These are phyloP conservation scores for Suillus weaverae DNA, from an alignment of 768 basidiomycete genomes.

Conservation along the genomic window DNA sequence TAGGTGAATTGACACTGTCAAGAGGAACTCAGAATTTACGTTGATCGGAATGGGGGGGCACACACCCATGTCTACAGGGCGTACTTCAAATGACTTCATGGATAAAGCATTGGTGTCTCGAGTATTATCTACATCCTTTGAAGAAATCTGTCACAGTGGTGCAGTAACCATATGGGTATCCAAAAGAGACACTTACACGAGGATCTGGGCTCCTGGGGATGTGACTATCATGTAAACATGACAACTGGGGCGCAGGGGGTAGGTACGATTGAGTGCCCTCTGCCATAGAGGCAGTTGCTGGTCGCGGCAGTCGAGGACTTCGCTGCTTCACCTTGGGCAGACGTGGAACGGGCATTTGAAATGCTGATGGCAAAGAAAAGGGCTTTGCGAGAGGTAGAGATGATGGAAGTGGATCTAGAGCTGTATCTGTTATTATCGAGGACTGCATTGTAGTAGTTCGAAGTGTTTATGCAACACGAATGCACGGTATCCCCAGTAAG, in stretches of 20 bases:
- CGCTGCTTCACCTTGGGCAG: conserved; percentile 30
- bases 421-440: conserved; percentile 2
- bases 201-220: background rate
- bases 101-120: background rate
- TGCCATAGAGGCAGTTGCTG: conserved; percentile 45
- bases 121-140: background rate
- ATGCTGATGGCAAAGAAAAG: conserved; percentile 23
- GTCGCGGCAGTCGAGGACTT: conserved; percentile 33
- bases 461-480: background rate
- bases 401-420: conserved; percentile 10
- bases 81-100: background rate
- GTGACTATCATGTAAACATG: background rate
- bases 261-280: conserved; percentile 41
- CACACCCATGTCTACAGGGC: background rate
- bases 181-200: background rate
- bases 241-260: conserved; percentile 35
- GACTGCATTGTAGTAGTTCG: conserved; percentile 19
- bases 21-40: background rate
- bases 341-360: conserved; percentile 37
- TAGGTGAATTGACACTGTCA: background rate
- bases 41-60: background rate
- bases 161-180: background rate
- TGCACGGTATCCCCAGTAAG: background rate
- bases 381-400: conserved; percentile 21
- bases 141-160: background rate